These are phyloP conservation scores for Coprinopsis strossmayeri DNA, from an alignment of 768 basidiomycete species.

Conservation along the genomic window DNA sequence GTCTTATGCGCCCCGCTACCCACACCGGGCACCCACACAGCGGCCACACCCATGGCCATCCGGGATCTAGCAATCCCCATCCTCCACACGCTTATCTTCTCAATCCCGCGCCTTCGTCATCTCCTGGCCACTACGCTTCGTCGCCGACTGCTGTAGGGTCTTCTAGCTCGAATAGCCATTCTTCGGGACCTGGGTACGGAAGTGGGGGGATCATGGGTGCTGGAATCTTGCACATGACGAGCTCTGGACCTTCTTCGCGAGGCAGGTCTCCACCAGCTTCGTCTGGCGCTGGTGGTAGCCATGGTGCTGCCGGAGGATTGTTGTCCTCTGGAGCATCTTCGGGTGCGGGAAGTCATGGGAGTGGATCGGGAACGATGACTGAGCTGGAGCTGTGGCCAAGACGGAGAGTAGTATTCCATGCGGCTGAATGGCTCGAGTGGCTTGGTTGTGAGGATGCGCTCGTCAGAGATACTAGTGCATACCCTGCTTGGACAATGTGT, in stretches of 20 bases:
- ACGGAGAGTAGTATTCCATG: constrained; percentile 43
- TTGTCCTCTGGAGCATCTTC: constrained; percentile 14
- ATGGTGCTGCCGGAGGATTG: background rate
- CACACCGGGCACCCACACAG: constrained; percentile 9
- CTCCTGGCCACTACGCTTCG: background rate
- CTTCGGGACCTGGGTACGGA: background rate
- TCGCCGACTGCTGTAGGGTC: background rate
- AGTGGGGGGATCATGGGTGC: constrained; percentile 2
- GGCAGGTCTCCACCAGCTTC: background rate
- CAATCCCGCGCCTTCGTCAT: constrained; percentile 1
- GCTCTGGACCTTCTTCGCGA: background rate
- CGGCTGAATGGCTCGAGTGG: constrained; percentile 60
- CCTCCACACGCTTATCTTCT: constrained; percentile 7
- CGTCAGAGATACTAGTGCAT: constrained; percentile 19
- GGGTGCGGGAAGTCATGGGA: constrained; percentile 14
- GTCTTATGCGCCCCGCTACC: constrained; percentile 3
- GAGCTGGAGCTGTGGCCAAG: constrained; percentile 54
- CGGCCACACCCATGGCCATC: constrained; percentile 11
- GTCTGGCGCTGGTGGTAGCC: background rate
- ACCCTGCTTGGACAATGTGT: constrained; percentile 13
- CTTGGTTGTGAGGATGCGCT: constrained; percentile 54
- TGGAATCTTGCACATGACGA: background rate
- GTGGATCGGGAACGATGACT: constrained; percentile 17
- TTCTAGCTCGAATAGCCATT: background rate
- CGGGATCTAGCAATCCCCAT: constrained; percentile 10